Base-by-base conservation (phyloP, 805 yeast species). In the Zygoascus flipseniorum region DNA sequence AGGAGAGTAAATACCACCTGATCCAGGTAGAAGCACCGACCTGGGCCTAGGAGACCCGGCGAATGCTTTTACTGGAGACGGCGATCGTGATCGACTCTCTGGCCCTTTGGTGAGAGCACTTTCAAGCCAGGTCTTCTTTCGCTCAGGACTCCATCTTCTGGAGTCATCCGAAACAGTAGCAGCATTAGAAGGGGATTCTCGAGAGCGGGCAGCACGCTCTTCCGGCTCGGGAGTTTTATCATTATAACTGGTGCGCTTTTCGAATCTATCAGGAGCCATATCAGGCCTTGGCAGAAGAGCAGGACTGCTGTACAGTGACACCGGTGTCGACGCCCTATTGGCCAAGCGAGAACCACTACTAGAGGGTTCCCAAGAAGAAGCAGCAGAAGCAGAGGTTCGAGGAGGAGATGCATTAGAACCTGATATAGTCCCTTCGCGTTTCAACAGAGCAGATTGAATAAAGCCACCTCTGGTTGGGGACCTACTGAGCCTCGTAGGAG, bases 61-160 rank as follows among this genome's bases (percentile, higher is more conserved):
- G 46, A 26, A 49, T 9, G 54, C 32, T 32, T 54, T 54, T 26
- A 39, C 51, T 3, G 56, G 56, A 8, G 56, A 54, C 5, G 54
- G 54, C n/a, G 56, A 52, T 16, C 56, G 49, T 5, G 54, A 47
- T 16, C 26, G 50, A 1, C 54, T 31, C 8, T n/a, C 39, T 2
- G 57, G 53, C 46, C 58, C 52, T 37, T 52, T 62, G 50, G 52
- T 56, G 32, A 62, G 50, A 6, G 66, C 66, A 46, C 64, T 62
- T 48, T 62, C 66, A 11, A 63, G 54, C 66, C 66, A 63, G 11
- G 65, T 59, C 5, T 64, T 58, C 52, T 60, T 63, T 20, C 60
- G 45, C 2, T 52, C 56, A 8, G 66, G 66, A 18, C 62, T 58
- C 56, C 62, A 59, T 9, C 63, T 52, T 19, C 65, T 47, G 10